Conservation (phyloP, 805 yeast species). For the Saccharomycopsis malanga region DNA sequence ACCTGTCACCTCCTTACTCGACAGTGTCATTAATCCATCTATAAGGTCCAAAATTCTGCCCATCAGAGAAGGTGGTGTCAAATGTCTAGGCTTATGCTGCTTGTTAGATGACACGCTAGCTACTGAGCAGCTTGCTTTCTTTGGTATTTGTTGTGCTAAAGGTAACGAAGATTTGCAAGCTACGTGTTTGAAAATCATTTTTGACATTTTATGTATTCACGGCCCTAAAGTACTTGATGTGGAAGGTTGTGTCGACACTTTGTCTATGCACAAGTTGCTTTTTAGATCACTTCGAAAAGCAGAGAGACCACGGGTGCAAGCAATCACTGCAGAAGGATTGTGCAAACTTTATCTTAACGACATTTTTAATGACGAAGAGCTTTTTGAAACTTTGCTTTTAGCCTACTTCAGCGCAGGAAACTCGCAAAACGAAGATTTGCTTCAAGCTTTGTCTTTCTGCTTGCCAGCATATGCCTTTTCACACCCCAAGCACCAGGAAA, state of each 20-base stretch:
- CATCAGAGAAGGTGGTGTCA: slow-evolving; percentile 58
- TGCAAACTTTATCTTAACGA: slow-evolving; percentile 78
- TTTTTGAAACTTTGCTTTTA: slow-evolving; percentile 63
- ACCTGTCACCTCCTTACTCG: slow-evolving; percentile 60
- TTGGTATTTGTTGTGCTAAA: slow-evolving; percentile 63
- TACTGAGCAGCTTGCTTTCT: slow-evolving; percentile 50
- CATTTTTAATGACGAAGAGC: slow-evolving; percentile 59
- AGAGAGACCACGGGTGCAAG: slow-evolving; percentile 60
- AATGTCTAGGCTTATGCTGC: slow-evolving; percentile 75
- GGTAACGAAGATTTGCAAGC: slow-evolving; percentile 58
- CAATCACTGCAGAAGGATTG: slow-evolving; percentile 78
- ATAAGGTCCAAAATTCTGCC: slow-evolving; percentile 50
- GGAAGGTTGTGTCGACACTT: slow-evolving; percentile 55
- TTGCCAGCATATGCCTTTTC: slow-evolving; percentile 84
- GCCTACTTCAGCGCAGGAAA: slow-evolving; percentile 71
- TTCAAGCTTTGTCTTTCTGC: slow-evolving; percentile 80
- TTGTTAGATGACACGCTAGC: slow-evolving; percentile 64
- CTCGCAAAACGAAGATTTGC: slow-evolving; percentile 52
- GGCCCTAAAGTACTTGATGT: slow-evolving; percentile 62
- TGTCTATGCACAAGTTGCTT: slow-evolving; percentile 61
- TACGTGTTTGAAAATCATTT: slow-evolving; percentile 59
- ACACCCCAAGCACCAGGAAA: slow-evolving; percentile 60
- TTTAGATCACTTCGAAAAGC: slow-evolving; percentile 55
- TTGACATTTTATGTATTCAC: slow-evolving; percentile 72
- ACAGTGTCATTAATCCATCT: slow-evolving; percentile 74